These are phyloP conservation scores for Hypoxylon sp. DNA, from an alignment of 2,329 filamentous ascomycete genomes.

Conservation along the genomic window DNA sequence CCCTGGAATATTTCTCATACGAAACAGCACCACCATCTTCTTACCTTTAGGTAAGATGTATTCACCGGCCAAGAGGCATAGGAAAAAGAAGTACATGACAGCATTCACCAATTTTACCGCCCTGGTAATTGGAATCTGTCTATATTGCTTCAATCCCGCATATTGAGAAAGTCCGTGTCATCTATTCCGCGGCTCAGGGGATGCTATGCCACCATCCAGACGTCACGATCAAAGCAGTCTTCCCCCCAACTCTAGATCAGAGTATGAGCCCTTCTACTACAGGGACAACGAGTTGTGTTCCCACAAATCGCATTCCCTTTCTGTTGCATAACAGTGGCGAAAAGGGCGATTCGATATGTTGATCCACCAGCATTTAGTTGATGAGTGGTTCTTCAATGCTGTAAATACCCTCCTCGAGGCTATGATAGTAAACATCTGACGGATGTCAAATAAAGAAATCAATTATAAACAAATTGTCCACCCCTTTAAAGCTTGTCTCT, in stretches of 20 bases:
- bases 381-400: background rate
- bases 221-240: background rate
- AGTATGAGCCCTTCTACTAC: conserved; percentile 12
- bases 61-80: background rate
- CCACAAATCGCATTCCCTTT: background rate
- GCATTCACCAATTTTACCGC: background rate
- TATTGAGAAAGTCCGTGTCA: background rate
- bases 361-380: background rate
- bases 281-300: conserved; percentile 1
- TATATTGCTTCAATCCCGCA: background rate
- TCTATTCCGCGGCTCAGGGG: background rate
- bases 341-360: conserved; percentile 7
- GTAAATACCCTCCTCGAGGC: conserved; percentile 8
- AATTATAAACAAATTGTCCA: background rate
- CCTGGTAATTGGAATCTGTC: background rate
- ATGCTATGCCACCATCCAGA: background rate
- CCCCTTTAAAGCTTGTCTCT: background rate
- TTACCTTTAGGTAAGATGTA: conserved; percentile 1
- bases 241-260: background rate
- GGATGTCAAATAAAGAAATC: conserved; percentile 27
- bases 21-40: conserved; percentile 1
- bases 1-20: conserved; percentile 10
- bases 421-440: conserved; percentile 2
- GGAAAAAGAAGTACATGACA: background rate
- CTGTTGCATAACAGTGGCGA: conserved; percentile 37